Conservation (phyloP, 768 basidiomycete species). For the Lentinula lateritia region DNA sequence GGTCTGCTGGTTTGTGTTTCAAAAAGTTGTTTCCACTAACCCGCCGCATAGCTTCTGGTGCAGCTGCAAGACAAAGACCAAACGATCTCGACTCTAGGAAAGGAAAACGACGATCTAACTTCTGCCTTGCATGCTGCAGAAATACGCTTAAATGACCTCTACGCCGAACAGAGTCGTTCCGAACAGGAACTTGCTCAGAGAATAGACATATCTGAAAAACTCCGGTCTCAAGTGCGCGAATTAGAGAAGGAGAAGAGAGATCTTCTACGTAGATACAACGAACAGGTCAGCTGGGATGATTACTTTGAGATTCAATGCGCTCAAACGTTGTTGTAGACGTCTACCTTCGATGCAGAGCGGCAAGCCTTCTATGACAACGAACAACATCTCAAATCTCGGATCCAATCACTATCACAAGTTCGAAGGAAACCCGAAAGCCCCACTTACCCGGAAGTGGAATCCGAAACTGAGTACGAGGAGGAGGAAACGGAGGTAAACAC, state of each 20-base stretch:
- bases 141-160: slow-evolving; percentile 70
- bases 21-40: slow-evolving; percentile 5
- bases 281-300: slow-evolving; percentile 53
- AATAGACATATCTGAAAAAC: slow-evolving; percentile 78
- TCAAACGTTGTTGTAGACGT: slow-evolving; percentile 43
- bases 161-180: slow-evolving; percentile 74
- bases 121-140: slow-evolving; percentile 67
- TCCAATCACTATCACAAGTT: slow-evolving; percentile 69
- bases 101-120: slow-evolving; percentile 60
- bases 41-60: slow-evolving; percentile 55
- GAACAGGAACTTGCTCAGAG: slow-evolving; percentile 79
- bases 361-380: slow-evolving; percentile 92
- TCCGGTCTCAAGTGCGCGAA: slow-evolving; percentile 75
- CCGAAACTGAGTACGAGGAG: slow-evolving; percentile 35
- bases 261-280: slow-evolving; percentile 75
- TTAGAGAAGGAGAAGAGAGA: slow-evolving; percentile 89
- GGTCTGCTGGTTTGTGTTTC: slow-evolving; percentile 28
- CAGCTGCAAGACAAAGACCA: slow-evolving; percentile 78
- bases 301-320: background rate
- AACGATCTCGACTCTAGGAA: slow-evolving; percentile 50
- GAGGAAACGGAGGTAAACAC: slow-evolving; percentile 17
- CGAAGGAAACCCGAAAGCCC: slow-evolving; percentile 48
- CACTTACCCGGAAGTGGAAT: slow-evolving; percentile 28
- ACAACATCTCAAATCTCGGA: slow-evolving; percentile 87
- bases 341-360: slow-evolving; percentile 86